Conservation (phyloP, 192 early-diverging fungal genomes). For the Umbelopsis isabellina region DNA sequence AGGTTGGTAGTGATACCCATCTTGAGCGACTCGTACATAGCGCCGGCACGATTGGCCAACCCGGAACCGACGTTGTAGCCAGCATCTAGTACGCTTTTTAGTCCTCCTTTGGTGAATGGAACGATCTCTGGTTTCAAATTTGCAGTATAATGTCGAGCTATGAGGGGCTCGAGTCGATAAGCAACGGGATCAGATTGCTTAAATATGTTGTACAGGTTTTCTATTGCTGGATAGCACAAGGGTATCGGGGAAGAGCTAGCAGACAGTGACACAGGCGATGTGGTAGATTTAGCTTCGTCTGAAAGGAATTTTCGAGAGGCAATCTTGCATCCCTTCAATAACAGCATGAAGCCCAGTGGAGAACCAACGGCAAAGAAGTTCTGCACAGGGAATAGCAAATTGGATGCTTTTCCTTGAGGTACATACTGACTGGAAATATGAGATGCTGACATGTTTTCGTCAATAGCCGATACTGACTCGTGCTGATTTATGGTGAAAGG, state of each 20-base stretch:
- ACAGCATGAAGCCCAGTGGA: slow-evolving; percentile 78
- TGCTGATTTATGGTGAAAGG: slow-evolving; percentile 42
- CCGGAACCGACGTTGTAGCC: slow-evolving; percentile 71
- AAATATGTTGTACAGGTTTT: slow-evolving; percentile 80
- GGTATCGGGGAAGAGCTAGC: slow-evolving; percentile 37
- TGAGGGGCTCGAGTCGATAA: slow-evolving; percentile 73
- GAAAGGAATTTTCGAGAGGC: slow-evolving; percentile 48
- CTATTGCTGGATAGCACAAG: slow-evolving; percentile 64
- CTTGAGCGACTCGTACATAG: slow-evolving; percentile 64
- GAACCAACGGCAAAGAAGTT: slow-evolving; percentile 85
- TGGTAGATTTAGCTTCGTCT: background rate
- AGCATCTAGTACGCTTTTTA: slow-evolving; percentile 69
- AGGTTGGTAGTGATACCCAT: slow-evolving; percentile 61
- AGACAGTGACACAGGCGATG: slow-evolving; percentile 28
- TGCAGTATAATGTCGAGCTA: slow-evolving; percentile 57
- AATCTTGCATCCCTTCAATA: slow-evolving; percentile 75
- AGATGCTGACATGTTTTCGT: slow-evolving; percentile 25
- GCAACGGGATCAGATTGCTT: slow-evolving; percentile 66
- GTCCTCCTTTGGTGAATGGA: slow-evolving; percentile 82
- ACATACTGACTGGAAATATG: slow-evolving; percentile 20
- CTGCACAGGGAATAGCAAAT: slow-evolving; percentile 68
- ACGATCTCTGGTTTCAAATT: slow-evolving; percentile 70
- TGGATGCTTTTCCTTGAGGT: slow-evolving; percentile 18
- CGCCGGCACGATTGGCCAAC: slow-evolving; percentile 66
- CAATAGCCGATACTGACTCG: slow-evolving; percentile 21